These are phyloP conservation scores for Elsinoe ampelina DNA, from an alignment of 2,329 filamentous ascomycete species.

Conservation along the genomic window DNA sequence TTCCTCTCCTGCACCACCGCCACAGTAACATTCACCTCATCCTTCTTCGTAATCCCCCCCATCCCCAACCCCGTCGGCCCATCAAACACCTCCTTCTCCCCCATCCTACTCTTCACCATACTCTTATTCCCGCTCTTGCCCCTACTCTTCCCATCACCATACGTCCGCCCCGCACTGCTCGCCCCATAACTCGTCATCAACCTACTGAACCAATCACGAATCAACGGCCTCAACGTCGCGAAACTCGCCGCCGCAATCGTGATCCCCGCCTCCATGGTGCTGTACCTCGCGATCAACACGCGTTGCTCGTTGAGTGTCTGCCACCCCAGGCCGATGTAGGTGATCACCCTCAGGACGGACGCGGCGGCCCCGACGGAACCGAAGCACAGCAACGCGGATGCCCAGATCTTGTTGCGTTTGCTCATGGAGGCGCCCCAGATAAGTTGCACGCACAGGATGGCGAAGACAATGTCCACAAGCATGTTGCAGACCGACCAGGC, in stretches of 20 bases:
- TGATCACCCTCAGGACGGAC: neutral
- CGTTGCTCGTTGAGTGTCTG: neutral
- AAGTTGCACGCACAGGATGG: slow-evolving; percentile 4
- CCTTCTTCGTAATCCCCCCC: slow-evolving; percentile 5
- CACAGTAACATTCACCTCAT: slow-evolving; percentile 7
- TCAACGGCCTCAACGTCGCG: slow-evolving; percentile 19
- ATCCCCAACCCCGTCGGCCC: neutral
- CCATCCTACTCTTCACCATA: slow-evolving; percentile 1
- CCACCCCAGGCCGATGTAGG: neutral
- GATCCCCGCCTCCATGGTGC: slow-evolving; percentile 18
- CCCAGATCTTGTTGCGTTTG: neutral
- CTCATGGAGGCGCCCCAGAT: slow-evolving; percentile 5
- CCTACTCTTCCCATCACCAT: slow-evolving; percentile 3
- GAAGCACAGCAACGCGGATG: neutral
- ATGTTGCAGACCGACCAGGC: neutral
- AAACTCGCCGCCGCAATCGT: slow-evolving; percentile 19
- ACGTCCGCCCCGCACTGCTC: neutral
- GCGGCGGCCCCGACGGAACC: neutral
- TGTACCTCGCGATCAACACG: slow-evolving; percentile 15
- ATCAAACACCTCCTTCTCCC: slow-evolving; percentile 5
- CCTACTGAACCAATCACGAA: slow-evolving; percentile 14
- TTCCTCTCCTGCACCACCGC: neutral
- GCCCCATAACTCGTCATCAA: slow-evolving; percentile 5
- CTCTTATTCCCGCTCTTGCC: slow-evolving; percentile 1
- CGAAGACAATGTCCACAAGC: neutral